A percentile compares a stretch with the other conserved stretches of the same genome.
phyloP scores from a whole-genome alignment of 176 grass and related monocot genomes.

The Cocos nucifera region DNA sequence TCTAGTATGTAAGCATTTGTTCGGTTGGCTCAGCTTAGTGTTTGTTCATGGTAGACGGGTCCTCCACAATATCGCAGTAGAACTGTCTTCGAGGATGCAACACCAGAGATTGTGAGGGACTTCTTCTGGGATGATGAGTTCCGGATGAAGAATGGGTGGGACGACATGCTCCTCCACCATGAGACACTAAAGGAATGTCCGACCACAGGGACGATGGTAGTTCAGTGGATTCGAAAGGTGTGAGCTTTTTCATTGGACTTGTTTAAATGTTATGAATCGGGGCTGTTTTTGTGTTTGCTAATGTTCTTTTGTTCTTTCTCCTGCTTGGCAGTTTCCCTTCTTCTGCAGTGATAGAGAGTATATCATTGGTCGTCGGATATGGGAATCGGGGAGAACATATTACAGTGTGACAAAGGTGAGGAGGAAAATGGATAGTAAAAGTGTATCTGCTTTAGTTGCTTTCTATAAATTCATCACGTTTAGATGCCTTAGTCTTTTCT shows the following conservation, averaged over 20 bases:
- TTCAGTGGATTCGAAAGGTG: slow-evolving; percentile 92
- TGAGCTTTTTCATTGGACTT: neutral
- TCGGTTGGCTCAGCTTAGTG: slow-evolving; percentile 8
- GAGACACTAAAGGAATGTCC: slow-evolving; percentile 58
- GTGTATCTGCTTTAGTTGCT: no score
- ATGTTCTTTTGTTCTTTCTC: slow-evolving; percentile 4
- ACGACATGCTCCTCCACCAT: slow-evolving; percentile 83
- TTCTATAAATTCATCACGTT: no score
- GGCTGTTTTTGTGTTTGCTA: neutral
- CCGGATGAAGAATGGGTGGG: slow-evolving; percentile 65
- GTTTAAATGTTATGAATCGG: neutral
- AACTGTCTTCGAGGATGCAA: slow-evolving; percentile 69
- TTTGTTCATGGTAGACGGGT: slow-evolving; percentile 35
- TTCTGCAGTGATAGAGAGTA: slow-evolving; percentile 96
- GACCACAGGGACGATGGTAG: slow-evolving; percentile 62
- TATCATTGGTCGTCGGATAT: slow-evolving; percentile 82
- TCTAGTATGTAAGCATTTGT: neutral
- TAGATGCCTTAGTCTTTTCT: no score
- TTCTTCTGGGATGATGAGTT: slow-evolving; percentile 99
- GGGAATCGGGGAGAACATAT: slow-evolving; percentile 56
- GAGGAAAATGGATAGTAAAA: no score
- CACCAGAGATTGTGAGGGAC: slow-evolving; percentile 60
- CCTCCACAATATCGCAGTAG: slow-evolving; percentile 77
- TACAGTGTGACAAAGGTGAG: slow-evolving; percentile 88
- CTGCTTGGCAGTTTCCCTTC: slow-evolving; percentile 69